A percentile compares a stretch with the other conserved stretches of the same genome.
phyloP scores from a whole-genome alignment of 2,329 filamentous ascomycete species.

The Microdochium paspali region DNA sequence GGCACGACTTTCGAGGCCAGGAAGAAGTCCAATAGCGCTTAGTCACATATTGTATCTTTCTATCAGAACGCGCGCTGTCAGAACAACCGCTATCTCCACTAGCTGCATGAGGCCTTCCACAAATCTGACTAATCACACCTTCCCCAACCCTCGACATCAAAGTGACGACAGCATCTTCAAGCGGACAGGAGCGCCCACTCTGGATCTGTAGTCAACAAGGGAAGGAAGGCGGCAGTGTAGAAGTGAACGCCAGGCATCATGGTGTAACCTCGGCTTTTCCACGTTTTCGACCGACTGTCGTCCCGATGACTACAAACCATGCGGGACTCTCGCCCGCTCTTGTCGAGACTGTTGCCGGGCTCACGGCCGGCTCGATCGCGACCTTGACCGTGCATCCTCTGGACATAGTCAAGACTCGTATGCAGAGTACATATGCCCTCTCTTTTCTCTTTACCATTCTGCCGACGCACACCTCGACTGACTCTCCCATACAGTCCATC shows the following conservation, averaged over 20 bases:
- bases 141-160: not conserved
- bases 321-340: slow-evolving; percentile 63
- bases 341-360: slow-evolving; percentile 81
- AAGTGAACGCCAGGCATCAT: too few species aligned
- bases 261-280: not conserved
- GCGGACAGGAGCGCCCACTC: too few species aligned
- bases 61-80: not conserved
- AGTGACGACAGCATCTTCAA: not conserved
- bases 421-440: slow-evolving; percentile 57
- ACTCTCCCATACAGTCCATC: slow-evolving; percentile 34
- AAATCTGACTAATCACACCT: not conserved
- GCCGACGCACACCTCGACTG: not conserved
- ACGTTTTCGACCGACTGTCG: too few species aligned
- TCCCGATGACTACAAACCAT: slow-evolving; percentile 40
- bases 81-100: not conserved
- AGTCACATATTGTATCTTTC: too few species aligned
- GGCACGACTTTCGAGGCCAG: too few species aligned
- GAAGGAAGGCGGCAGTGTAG: too few species aligned
- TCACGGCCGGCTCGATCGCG: slow-evolving; percentile 78
- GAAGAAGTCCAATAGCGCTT: too few species aligned
- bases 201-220: too few species aligned
- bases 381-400: slow-evolving; percentile 86
- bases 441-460: not conserved
- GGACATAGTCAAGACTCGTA: slow-evolving; percentile 91
- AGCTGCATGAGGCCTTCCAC: not conserved